phyloP scores from a whole-genome alignment of 139 green algal genomes.

The Coccomyxa sp. region DNA sequence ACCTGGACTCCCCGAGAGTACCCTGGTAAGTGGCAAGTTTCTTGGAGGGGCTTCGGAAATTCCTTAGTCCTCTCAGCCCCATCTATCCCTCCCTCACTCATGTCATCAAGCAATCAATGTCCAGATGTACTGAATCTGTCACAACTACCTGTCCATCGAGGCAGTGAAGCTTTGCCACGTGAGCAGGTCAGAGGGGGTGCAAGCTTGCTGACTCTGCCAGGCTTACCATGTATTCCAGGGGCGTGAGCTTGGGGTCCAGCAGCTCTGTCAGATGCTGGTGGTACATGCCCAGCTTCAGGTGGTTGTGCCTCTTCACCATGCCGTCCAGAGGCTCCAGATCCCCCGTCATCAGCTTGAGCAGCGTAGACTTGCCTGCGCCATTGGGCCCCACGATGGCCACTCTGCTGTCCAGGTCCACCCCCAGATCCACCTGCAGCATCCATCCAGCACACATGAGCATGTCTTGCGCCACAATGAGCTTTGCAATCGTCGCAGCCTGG shows the following conservation, averaged over 20 bases:
- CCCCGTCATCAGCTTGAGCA: slow-evolving; percentile 97
- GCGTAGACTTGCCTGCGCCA: slow-evolving; percentile 89
- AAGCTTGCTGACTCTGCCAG: not conserved
- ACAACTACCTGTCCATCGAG: not conserved
- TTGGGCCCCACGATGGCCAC: slow-evolving; percentile 94
- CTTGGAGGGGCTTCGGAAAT: no score
- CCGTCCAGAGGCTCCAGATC: slow-evolving; percentile 82
- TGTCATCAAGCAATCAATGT: not conserved
- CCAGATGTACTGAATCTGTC: not conserved
- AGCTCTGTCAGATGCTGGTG: slow-evolving; percentile 85
- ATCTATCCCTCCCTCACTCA: not conserved
- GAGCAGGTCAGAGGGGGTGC: not conserved
- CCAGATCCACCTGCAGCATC: slow-evolving; percentile 88
- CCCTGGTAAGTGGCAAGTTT: no score
- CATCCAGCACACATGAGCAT: no score
- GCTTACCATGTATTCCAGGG: slow-evolving; percentile 73
- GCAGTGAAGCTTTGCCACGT: not conserved
- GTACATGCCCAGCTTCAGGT: slow-evolving; percentile 89
- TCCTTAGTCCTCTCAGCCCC: no score
- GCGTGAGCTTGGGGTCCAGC: slow-evolving; percentile 62
- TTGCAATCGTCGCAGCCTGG: no score
- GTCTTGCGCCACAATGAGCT: no score
- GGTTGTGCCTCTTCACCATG: slow-evolving; percentile 92
- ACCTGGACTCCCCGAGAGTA: no score
- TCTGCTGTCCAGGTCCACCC: slow-evolving; percentile 90